A percentile compares a stretch with the other conserved stretches of the same genome.
Evolutionary conservation across 2,329 filamentous ascomycete species (phyloP).

Genomic region (Leptographium wingfieldii): DNA sequence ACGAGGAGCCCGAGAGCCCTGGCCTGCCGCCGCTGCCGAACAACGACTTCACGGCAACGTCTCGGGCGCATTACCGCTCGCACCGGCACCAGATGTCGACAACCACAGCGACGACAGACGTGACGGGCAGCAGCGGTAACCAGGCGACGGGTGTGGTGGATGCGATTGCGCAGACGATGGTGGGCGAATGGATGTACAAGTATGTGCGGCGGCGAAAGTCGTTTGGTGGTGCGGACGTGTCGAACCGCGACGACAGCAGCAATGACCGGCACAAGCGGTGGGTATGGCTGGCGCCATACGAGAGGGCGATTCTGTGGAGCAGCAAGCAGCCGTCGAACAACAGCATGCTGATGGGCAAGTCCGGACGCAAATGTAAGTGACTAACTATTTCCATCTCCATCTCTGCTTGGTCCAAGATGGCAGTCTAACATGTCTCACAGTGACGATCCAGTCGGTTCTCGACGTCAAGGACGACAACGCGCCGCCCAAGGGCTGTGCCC

Average conservation of each 20-base stretch:
- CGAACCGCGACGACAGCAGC: conserved; percentile 55
- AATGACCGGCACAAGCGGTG: conserved; percentile 84
- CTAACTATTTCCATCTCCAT: not conserved
- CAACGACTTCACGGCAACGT: conserved; percentile 54
- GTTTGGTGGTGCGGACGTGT: conserved; percentile 64
- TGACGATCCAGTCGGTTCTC: conserved; percentile 88
- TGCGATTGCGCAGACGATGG: conserved; percentile 96
- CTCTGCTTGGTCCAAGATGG: not conserved
- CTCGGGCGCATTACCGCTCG: conserved; percentile 28
- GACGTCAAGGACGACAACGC: conserved; percentile 94
- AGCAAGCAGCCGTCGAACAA: conserved; percentile 90
- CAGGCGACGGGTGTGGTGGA: conserved; percentile 78
- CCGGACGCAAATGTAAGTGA: conserved; percentile 79
- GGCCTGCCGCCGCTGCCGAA: conserved; percentile 58
- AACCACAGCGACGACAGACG: conserved; percentile 38
- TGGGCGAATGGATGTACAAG: conserved; percentile 95
- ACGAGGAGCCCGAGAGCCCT: conserved; percentile 56
- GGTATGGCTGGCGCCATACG: conserved; percentile 97
- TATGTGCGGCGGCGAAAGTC: conserved; percentile 81
- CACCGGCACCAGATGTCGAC: conserved; percentile 49
- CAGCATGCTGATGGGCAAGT: conserved; percentile 81
- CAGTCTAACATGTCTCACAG: conserved; percentile 32
- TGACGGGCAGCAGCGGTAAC: conserved; percentile 38
- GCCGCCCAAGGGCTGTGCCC: conserved; percentile 54
- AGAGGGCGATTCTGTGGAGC: conserved; percentile 93